phyloP scores from a whole-genome alignment of 148 eudicot species.

The Spergularia bocconei region DNA sequence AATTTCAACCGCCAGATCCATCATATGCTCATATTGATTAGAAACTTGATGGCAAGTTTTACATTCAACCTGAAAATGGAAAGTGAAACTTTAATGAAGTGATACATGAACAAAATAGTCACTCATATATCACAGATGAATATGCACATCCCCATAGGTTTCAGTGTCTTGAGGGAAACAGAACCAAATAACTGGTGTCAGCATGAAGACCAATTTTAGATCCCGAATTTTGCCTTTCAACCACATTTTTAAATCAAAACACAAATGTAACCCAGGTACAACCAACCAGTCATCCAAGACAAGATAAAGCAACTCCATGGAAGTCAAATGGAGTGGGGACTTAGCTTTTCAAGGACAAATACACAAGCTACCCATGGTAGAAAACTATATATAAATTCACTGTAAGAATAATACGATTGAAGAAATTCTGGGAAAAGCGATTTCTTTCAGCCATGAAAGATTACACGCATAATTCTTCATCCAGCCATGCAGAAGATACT shows the following conservation, averaged over 20 bases:
- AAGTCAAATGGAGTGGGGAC: neutral
- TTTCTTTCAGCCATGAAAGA: neutral
- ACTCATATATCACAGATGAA: neutral
- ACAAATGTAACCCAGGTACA: neutral
- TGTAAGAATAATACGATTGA: neutral
- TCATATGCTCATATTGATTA: conserved; percentile 85
- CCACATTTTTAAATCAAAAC: neutral
- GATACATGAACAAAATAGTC: conserved; percentile 2
- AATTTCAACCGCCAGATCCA: conserved; percentile 95
- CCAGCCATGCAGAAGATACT: neutral
- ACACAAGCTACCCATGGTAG: neutral
- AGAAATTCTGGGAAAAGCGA: neutral
- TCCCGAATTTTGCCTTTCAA: neutral
- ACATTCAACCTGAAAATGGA: conserved; percentile 61
- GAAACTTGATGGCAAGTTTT: conserved; percentile 68
- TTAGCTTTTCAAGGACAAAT: conserved; percentile 7
- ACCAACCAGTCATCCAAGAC: neutral
- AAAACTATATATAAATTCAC: neutral
- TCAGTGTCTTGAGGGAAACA: neutral
- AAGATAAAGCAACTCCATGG: neutral
- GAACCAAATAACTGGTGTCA: neutral
- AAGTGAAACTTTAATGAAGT: conserved; percentile 6
- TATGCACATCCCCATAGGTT: neutral
- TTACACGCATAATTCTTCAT: neutral
- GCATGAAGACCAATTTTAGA: neutral